Conservation (phyloP, 331 rosid genomes). For the Malus hybrid region DNA sequence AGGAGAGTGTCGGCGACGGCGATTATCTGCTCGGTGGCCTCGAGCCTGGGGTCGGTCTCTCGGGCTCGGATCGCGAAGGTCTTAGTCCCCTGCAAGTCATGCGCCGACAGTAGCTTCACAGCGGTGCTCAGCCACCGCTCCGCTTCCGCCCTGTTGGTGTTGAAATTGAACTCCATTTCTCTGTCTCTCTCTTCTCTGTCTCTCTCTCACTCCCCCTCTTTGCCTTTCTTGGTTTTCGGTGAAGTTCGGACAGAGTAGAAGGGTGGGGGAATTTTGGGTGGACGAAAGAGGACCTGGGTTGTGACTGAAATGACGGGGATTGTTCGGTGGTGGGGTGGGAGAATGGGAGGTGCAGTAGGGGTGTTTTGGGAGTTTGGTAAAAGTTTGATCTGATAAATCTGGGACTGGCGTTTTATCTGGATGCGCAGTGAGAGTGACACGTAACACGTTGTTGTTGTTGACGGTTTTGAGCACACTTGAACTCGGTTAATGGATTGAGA, state of each 20-base stretch:
- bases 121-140: conserved; percentile 81
- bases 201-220: background rate
- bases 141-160: conserved; percentile 57
- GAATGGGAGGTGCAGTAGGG: background rate
- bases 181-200: background rate
- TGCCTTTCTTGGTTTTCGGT: background rate
- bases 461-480: background rate
- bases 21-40: conserved; percentile 53
- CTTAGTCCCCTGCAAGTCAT: conserved; percentile 70
- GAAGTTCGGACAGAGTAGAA: background rate
- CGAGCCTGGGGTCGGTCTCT: conserved; percentile 70
- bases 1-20: conserved; percentile 74
- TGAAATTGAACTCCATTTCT: conserved; percentile 9
- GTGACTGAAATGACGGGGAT: background rate
- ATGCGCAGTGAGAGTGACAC: background rate
- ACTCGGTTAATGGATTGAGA: background rate
- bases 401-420: background rate
- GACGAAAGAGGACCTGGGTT: conserved; percentile 2
- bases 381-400: background rate
- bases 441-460: background rate
- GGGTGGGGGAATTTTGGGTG: background rate
- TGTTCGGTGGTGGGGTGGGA: background rate
- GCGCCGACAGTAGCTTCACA: conserved; percentile 61
- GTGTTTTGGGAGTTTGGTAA: background rate
- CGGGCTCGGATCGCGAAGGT: conserved; percentile 83